Percentiles rank a stretch among this genome's conserved stretches.
phyloP scores from a whole-genome alignment of 2,329 filamentous ascomycete species.

The Exophiala phaeomuriformis region DNA sequence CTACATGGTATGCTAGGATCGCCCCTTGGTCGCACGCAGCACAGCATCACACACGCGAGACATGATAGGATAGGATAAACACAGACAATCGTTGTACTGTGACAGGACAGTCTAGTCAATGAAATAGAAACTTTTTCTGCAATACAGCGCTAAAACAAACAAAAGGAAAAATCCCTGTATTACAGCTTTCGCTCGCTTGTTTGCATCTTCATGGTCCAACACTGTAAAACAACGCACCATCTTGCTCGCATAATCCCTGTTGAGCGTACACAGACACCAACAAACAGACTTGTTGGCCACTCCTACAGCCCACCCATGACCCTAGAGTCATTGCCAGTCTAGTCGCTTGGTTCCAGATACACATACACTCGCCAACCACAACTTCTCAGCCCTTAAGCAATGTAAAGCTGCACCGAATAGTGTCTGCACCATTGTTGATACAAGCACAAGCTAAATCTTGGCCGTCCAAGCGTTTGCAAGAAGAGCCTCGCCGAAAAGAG shows the following conservation, averaged over 20 bases:
- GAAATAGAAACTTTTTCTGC: conserved; percentile 15
- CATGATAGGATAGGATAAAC: too few relatives aligned
- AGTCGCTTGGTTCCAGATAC: too few relatives aligned
- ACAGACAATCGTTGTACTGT: neutral
- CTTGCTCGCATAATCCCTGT: neutral
- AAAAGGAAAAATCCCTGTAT: conserved; percentile 6
- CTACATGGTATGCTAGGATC: too few relatives aligned
- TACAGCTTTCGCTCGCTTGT: conserved; percentile 7
- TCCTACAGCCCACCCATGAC: too few relatives aligned
- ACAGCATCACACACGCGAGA: too few relatives aligned
- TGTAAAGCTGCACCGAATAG: too few relatives aligned
- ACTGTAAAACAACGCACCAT: neutral
- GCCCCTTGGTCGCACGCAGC: too few relatives aligned
- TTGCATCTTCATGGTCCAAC: neutral
- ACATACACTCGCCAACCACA: too few relatives aligned
- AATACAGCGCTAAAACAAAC: conserved; percentile 10
- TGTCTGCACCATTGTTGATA: neutral
- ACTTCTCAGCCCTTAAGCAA: too few relatives aligned
- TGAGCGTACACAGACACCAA: neutral
- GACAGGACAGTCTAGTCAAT: neutral
- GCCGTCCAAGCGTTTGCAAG: neutral
- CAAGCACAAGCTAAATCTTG: neutral
- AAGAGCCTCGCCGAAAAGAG: neutral
- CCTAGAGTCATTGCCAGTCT: too few relatives aligned
- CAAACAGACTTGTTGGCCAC: too few relatives aligned